Evolutionary conservation across 306 rosid species (phyloP), one percentile per base, ranked within the genome.

Genomic region (Trichosanthes truncata): DNA sequence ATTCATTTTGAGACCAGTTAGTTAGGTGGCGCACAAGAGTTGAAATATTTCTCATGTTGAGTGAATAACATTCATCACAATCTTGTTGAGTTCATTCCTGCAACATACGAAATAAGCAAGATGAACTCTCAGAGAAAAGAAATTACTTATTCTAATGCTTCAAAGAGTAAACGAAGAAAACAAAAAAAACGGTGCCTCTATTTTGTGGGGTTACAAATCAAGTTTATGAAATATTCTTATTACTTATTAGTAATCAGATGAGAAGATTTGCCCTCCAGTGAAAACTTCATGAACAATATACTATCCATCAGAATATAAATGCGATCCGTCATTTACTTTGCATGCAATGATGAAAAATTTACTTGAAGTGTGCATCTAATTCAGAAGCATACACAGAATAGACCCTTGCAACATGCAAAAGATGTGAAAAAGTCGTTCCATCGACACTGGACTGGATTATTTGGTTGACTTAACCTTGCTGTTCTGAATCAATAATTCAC

Each of bases 1-100:
- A 90, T 87, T 67, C 84, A 0, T 61, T 84, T 74, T 83, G 93
- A 89, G 97, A 89, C 62, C 65, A 57, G 75, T 83, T 82, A 61
- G 86, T 77, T 86, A 86, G 97, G 94, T 91, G 82, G 61, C 78
- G 40, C 57, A 71, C 61, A 74, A 79, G 52, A 18, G 43, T 53
- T 56, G n/a, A n/a, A 59, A 31, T 48, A n/a, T n/a, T 56, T 25
- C 69, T 56, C 43, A 51, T 38, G 29, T n/a, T 40, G 69, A 36
- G 21, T 77, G 33, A 55, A 74, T 74, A 74, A 48, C 5, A 43
- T 46, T 29, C 38, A 45, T 25, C 40, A 48, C 40, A 48, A 48
- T 73, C 78, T 71, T 49, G 78, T 17, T 48, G 60, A 48, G 25
- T 46, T 74, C 21, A 18, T 48, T 49, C 78, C 78, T 74, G 78